These are phyloP conservation scores for Oenanthe javanica DNA, from an alignment of 140 eudicot species.

Conservation along the genomic window DNA sequence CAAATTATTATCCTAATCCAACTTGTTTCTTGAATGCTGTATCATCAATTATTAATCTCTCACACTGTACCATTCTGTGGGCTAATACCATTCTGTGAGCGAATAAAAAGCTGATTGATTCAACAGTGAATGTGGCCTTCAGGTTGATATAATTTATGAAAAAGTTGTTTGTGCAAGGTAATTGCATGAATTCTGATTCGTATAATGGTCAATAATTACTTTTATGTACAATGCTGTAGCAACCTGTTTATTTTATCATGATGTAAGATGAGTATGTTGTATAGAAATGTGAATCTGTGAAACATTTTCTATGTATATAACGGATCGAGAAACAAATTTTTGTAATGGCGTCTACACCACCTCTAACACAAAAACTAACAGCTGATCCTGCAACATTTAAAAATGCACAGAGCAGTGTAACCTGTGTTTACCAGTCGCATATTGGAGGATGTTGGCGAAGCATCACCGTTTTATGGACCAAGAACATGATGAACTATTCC, in stretches of 20 bases:
- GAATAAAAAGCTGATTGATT: neutral
- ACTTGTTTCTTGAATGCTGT: neutral
- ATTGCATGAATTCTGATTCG: neutral
- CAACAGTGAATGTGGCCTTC: neutral
- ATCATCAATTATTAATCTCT: neutral
- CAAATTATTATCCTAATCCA: neutral
- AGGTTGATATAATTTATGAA: neutral
- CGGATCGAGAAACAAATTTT: neutral
- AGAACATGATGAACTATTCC: conserved; percentile 8
- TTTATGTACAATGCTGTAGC: neutral
- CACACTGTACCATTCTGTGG: neutral
- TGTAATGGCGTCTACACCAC: conserved; percentile 3
- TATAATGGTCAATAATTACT: no score
- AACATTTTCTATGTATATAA: neutral
- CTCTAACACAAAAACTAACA: conserved; percentile 13
- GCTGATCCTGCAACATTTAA: conserved; percentile 15
- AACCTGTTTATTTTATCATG: neutral
- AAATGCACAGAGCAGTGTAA: conserved; percentile 51
- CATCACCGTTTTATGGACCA: conserved; percentile 7
- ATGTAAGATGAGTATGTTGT: conserved; percentile 1
- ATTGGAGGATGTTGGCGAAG: conserved; percentile 32
- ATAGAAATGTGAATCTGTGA: neutral
- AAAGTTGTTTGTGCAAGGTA: neutral
- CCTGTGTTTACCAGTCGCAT: conserved; percentile 58
- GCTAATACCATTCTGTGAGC: no score